A percentile compares a stretch with the other conserved stretches of the same genome.
Evolutionary conservation across 805 yeast species (phyloP).

Genomic region (Peterozyma xylosa): DNA sequence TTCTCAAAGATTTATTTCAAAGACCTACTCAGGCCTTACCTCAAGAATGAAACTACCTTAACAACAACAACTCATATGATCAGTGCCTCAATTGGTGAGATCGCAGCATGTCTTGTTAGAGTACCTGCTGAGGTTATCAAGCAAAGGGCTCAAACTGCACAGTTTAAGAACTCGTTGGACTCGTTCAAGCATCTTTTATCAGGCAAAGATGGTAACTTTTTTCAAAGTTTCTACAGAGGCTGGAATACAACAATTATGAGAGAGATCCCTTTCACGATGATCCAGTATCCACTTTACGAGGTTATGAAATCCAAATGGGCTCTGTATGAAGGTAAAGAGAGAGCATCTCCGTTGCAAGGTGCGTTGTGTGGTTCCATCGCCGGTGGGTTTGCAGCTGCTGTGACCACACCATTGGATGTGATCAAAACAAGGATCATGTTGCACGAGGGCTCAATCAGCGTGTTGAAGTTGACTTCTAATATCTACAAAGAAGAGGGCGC

Average conservation of each 20-base stretch:
- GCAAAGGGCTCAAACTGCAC: conserved; percentile 83
- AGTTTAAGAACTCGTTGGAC: conserved; percentile 48
- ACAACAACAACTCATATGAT: conserved; percentile 66
- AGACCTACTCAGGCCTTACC: conserved; percentile 12
- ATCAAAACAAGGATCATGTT: conserved; percentile 84
- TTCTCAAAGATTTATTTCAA: conserved; percentile 40
- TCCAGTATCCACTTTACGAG: conserved; percentile 94
- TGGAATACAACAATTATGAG: conserved; percentile 89
- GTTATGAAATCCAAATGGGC: conserved; percentile 61
- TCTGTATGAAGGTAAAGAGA: conserved; percentile 25
- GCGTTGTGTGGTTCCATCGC: conserved; percentile 80
- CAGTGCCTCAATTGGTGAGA: conserved; percentile 84
- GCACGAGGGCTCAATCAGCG: conserved; percentile 38
- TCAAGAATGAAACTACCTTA: conserved; percentile 20
- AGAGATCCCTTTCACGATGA: conserved; percentile 93
- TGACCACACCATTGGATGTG: conserved; percentile 76
- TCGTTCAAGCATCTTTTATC: conserved; percentile 57
- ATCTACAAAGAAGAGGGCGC: conserved; percentile 70
- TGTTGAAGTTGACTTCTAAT: conserved; percentile 37
- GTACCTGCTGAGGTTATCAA: conserved; percentile 97
- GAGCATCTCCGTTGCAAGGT: conserved; percentile 62
- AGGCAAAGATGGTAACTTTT: conserved; percentile 64
- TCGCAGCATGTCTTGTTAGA: conserved; percentile 87
- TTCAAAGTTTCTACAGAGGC: conserved; percentile 83
- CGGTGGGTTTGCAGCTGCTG: conserved; percentile 77